A percentile compares a stretch with the other conserved stretches of the same genome.
phyloP scores from a whole-genome alignment of 2,329 filamentous ascomycete genomes.

The Mollisia scopiformis region DNA sequence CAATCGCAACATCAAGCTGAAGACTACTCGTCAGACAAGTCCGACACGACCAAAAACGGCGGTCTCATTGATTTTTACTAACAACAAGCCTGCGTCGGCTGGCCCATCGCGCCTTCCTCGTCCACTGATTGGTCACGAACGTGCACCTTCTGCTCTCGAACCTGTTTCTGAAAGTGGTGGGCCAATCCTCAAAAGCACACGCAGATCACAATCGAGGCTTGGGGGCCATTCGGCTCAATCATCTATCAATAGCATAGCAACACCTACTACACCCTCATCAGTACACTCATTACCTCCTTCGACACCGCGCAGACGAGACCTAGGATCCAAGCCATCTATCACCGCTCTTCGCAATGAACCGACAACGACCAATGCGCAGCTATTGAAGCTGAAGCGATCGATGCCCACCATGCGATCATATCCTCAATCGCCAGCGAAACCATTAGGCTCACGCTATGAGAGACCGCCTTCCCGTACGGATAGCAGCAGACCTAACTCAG shows the following conservation, averaged over 20 bases:
- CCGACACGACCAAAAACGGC: slow-evolving; percentile 74
- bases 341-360: slow-evolving; percentile 59
- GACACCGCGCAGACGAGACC: slow-evolving; percentile 63
- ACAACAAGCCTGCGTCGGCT: slow-evolving; percentile 64
- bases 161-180: slow-evolving; percentile 90
- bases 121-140: slow-evolving; percentile 68
- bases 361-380: slow-evolving; percentile 67
- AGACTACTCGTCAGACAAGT: slow-evolving; percentile 69
- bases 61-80: slow-evolving; percentile 90
- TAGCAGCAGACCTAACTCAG: slow-evolving; percentile 50
- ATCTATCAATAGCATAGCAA: slow-evolving; percentile 65
- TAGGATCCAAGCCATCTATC: slow-evolving; percentile 57
- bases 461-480: slow-evolving; percentile 64
- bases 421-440: slow-evolving; percentile 54
- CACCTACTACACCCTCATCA: slow-evolving; percentile 61
- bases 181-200: slow-evolving; percentile 61
- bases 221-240: slow-evolving; percentile 71
- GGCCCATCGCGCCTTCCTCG: slow-evolving; percentile 75
- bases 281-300: slow-evolving; percentile 55
- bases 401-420: slow-evolving; percentile 59
- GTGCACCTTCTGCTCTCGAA: slow-evolving; percentile 78
- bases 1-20: slow-evolving; percentile 91
- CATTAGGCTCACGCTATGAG: slow-evolving; percentile 51
- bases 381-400: slow-evolving; percentile 67
- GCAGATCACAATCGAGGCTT: slow-evolving; percentile 68